Evolutionary conservation across 306 rosid species (phyloP), one percentile per base, ranked within the genome.

Genomic region (Coriaria nepalensis): DNA sequence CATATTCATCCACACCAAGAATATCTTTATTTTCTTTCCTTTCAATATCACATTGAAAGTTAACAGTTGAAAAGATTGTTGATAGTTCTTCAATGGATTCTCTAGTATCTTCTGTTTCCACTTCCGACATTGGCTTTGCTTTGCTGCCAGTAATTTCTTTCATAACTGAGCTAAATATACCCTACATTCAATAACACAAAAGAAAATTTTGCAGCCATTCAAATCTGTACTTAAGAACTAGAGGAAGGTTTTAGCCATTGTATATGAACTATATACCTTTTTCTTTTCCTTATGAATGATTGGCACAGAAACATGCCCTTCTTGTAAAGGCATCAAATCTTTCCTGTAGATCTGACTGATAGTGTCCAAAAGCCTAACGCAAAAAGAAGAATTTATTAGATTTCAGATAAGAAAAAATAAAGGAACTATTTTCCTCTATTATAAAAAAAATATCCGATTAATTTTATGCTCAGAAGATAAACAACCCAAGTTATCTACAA

Each of bases 101-200:
- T 71, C 52, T 73, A 41, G 72, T 33, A 64, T 70, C 82, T 72
- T 74, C 90, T 45, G 37, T 60, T 60, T 77, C 95, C 59, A 63
- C 6, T 10, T 68, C 45, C 40, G 82, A 71, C 42, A 41, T 69
- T 45, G 61, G 70, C 75, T 81, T 84, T 57, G 80, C 64, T 65
- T 74, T 84, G 62, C 64, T 73, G 50, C 95, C 74, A 44, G 80
- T 74, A 42, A 88, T 69, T 43, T 88, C 96, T 81, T 78, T 86
- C 57, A 90, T 71, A 52, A 73, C 82, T 0, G 90, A 74, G 66
- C 76, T 62, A 63, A 90, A 78, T 65, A 90, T 66, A 47, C 97
- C 90, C 95, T 90, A 38, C 41, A 37, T 39, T 49, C 35, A 55
- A 12, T 20, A 20, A 20, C 29, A 20, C 40, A 39, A 40, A 37